phyloP scores from a whole-genome alignment of 345 rosid species.

The Gossypium bickii region DNA sequence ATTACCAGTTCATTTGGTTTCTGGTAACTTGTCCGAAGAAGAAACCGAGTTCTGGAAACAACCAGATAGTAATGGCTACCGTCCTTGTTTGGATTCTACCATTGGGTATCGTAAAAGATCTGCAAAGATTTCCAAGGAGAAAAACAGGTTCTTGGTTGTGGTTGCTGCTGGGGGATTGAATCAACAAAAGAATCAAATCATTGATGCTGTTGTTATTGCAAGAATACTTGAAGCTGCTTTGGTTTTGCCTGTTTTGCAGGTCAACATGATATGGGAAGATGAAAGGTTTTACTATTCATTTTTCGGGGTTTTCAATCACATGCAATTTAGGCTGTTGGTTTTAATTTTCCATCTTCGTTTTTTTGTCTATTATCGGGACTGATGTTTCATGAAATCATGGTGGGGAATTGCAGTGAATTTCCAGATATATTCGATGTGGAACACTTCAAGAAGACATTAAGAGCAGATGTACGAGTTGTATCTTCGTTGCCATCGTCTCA shows the following conservation, averaged over 20 bases:
- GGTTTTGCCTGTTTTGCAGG: constrained; percentile 69
- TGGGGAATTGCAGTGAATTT: constrained; percentile 50
- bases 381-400: not conserved
- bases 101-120: constrained; percentile 47
- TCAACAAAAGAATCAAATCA: constrained; percentile 70
- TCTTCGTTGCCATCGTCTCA: constrained; percentile 71
- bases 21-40: constrained; percentile 41
- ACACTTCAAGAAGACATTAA: constrained; percentile 61
- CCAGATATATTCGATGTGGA: constrained; percentile 54
- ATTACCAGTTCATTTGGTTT: constrained; percentile 40
- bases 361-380: not conserved
- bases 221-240: constrained; percentile 68
- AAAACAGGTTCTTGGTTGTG: constrained; percentile 55
- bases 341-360: too few species aligned
- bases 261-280: constrained; percentile 63
- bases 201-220: constrained; percentile 72
- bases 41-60: constrained; percentile 72
- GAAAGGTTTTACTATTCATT: constrained; percentile 43
- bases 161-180: constrained; percentile 69
- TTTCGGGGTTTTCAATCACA: not conserved
- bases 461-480: constrained; percentile 55
- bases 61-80: constrained; percentile 54
- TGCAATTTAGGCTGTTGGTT: not conserved
- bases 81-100: constrained; percentile 64
- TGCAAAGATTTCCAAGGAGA: constrained; percentile 46